A percentile compares a stretch with the other conserved stretches of the same genome.
These are phyloP conservation scores for Moesziomyces antarcticus DNA, from an alignment of 1,284 basidiomycete species.

Conservation along the genomic window DNA sequence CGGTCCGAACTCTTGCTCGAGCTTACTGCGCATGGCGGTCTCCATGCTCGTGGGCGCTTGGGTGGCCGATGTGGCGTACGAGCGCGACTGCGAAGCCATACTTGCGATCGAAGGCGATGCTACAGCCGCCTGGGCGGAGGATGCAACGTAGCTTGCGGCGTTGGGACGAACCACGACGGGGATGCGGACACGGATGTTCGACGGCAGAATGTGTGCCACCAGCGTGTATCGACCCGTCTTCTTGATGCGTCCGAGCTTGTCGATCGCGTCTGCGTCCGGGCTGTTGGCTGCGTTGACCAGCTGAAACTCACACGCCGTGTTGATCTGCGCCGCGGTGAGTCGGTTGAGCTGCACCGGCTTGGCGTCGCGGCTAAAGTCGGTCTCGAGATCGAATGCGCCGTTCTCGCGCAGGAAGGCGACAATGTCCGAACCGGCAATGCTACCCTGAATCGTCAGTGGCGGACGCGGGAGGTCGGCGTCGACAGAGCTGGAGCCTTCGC, in stretches of 20 bases:
- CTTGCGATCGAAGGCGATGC: background rate
- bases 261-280: constrained; percentile 12
- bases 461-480: constrained; percentile 26
- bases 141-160: constrained; percentile 6
- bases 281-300: constrained; percentile 1
- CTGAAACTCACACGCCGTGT: constrained; percentile 37
- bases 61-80: constrained; percentile 28
- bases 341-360: constrained; percentile 28
- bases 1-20: constrained; percentile 45
- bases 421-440: constrained; percentile 29
- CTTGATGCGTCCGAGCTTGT: constrained; percentile 42
- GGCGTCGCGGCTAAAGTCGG: constrained; percentile 28
- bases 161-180: constrained; percentile 30
- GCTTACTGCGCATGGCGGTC: constrained; percentile 52
- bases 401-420: constrained; percentile 28
- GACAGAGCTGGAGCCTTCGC: background rate
- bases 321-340: constrained; percentile 36
- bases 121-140: background rate
- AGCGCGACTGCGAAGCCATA: constrained; percentile 16
- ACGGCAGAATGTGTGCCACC: constrained; percentile 25
- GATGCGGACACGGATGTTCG: constrained; percentile 34
- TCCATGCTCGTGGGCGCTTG: constrained; percentile 42
- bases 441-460: constrained; percentile 41
- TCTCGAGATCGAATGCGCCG: constrained; percentile 40
- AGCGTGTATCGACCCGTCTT: constrained; percentile 36